These are phyloP conservation scores for Hymenoscyphus scutula DNA, from an alignment of 2,329 filamentous ascomycete genomes.

Conservation along the genomic window DNA sequence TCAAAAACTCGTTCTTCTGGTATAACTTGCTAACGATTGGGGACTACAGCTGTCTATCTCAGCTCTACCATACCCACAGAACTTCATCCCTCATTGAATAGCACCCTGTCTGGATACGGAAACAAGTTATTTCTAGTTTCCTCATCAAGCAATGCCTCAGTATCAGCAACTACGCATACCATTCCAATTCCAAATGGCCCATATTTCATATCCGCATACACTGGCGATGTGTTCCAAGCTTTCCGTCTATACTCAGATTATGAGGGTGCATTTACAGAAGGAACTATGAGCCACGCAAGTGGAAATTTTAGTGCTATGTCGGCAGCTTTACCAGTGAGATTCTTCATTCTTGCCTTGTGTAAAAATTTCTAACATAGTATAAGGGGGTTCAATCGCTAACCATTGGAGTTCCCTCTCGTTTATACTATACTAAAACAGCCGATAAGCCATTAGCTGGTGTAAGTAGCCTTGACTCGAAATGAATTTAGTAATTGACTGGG, in stretches of 20 bases:
- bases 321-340: slow-evolving; percentile 31
- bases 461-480: slow-evolving; percentile 40
- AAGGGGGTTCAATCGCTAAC: slow-evolving; percentile 42
- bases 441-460: slow-evolving; percentile 58
- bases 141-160: slow-evolving; percentile 17
- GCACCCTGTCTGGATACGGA: slow-evolving; percentile 21
- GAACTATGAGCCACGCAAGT: slow-evolving; percentile 38
- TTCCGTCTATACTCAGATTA: slow-evolving; percentile 50
- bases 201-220: slow-evolving; percentile 46
- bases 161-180: not conserved
- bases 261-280: slow-evolving; percentile 49
- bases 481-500: not conserved
- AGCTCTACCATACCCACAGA: slow-evolving; percentile 1
- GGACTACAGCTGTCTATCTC: slow-evolving; percentile 24
- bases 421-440: slow-evolving; percentile 53
- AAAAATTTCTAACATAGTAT: not conserved
- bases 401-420: slow-evolving; percentile 56
- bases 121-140: slow-evolving; percentile 27
- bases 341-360: not conserved
- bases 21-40: slow-evolving; percentile 9
- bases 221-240: slow-evolving; percentile 46
- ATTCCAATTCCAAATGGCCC: slow-evolving; percentile 43
- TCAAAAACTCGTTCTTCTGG: too few relatives aligned
- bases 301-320: slow-evolving; percentile 44
- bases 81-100: not conserved